Evolutionary conservation across 148 eudicot genomes (phyloP).

Genomic region (Tetragonia tetragonoides): DNA sequence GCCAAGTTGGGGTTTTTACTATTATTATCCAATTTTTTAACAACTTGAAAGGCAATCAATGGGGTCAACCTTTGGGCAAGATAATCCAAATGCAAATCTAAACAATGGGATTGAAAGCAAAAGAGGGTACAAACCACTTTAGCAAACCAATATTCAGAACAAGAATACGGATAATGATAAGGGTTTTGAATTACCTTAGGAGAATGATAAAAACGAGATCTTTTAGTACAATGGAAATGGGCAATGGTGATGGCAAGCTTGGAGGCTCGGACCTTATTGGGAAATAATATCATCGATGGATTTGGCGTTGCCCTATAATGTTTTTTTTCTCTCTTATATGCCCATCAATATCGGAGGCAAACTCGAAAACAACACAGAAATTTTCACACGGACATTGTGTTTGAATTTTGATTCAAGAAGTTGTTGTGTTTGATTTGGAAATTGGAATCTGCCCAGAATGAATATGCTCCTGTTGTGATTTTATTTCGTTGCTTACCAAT

Average conservation of each 20-base stretch:
- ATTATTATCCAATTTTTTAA: slow-evolving; percentile 34
- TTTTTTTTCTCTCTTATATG: background rate
- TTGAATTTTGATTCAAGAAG: no score
- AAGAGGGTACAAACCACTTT: slow-evolving; percentile 69
- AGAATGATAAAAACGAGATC: slow-evolving; percentile 11
- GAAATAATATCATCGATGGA: slow-evolving; percentile 6
- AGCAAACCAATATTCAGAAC: slow-evolving; percentile 48
- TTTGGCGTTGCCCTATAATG: background rate
- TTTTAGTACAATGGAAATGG: background rate
- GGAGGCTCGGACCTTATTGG: no score
- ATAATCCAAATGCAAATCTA: slow-evolving; percentile 45
- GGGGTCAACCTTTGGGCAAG: slow-evolving; percentile 44
- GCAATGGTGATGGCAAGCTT: no score
- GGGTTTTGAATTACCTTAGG: slow-evolving; percentile 22
- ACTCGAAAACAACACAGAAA: no score
- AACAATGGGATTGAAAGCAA: slow-evolving; percentile 36
- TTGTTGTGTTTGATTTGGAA: no score
- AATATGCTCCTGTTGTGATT: no score
- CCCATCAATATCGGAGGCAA: background rate
- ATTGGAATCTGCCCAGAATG: no score
- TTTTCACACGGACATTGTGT: no score
- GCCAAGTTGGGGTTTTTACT: slow-evolving; percentile 53
- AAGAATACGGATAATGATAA: background rate
- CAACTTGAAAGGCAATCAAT: slow-evolving; percentile 52
- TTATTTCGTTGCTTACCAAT: no score